Base-by-base conservation (phyloP, 2,329 filamentous ascomycete genomes). In the Diaporthe caulivora region DNA sequence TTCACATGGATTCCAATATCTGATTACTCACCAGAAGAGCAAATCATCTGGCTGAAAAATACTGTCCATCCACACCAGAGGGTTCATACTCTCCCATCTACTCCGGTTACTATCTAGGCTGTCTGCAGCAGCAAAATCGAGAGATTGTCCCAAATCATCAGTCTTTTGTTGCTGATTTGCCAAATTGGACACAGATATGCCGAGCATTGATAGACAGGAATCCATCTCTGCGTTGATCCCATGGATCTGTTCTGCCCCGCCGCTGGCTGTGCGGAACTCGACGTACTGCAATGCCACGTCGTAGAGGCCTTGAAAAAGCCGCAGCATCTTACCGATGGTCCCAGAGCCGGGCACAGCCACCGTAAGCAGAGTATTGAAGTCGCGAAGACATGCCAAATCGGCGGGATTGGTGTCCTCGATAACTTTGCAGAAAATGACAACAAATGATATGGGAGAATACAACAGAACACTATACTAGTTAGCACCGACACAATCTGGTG, bases 181-280 rank as follows among this genome's bases (percentile, higher is more conserved):
- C 60, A 24, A 51, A 21, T 34, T 44, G 29, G 11, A 24, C 29
- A 24, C 21, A 21, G 60, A 24, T 6, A 65, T 47, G 21, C 26
- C 60, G 21, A 34, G 18, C 29, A 65, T 49, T 65, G 60, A 65
- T 51, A 65, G 21, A 29, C 42, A 64, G 13, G 58, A 47, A 47
- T 49, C 60, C 18, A 65, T 65, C 42, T 65, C 42, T 34, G 42
- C 21, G 42, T 34, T 49, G 60, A 42, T 9, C 34, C 34, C 42
- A 51, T 24, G 42, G 42, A 9, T 49, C 60, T 34, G 60, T 42
- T 49, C 24, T 47, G 15, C 24, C 17, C 24, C 40, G 18, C 40
- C 24, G 4, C 29, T 37, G n/a, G 58, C 11, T 49, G 40, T 24
- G 17, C 42, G 58, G 40, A 64, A n/a, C 42, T 65, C 44, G 24